Conservation (phyloP, 2,329 filamentous ascomycete species). For the Cladophialophora exuberans region DNA sequence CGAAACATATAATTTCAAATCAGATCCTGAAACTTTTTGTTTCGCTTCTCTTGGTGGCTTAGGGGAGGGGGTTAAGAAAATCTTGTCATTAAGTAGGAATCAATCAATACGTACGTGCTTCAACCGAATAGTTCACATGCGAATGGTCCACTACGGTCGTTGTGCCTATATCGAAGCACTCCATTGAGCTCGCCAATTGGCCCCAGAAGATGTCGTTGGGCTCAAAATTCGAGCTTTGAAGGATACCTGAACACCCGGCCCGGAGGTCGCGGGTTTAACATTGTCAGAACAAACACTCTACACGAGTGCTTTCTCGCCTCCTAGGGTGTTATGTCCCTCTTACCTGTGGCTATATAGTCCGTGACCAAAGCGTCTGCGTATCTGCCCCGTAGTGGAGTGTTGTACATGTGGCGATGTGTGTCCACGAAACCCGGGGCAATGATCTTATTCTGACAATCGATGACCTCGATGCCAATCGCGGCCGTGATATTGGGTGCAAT, state of each 20-base stretch:
- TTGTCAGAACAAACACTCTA: no score
- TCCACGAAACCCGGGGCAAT: conserved; percentile 37
- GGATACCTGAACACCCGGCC: conserved; percentile 46
- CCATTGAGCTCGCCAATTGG: conserved; percentile 17
- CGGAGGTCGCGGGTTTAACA: background rate
- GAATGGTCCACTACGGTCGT: conserved; percentile 39
- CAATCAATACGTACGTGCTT: conserved; percentile 29
- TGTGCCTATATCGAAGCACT: conserved; percentile 20
- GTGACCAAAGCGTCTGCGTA: conserved; percentile 9
- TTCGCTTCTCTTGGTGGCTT: no score
- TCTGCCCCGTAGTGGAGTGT: conserved; percentile 10
- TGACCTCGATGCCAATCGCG: conserved; percentile 13
- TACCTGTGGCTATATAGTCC: conserved; percentile 17
- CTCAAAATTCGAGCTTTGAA: conserved; percentile 39
- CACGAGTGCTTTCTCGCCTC: conserved; percentile 2
- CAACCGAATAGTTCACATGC: conserved; percentile 32
- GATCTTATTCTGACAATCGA: conserved; percentile 42
- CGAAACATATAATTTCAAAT: no score
- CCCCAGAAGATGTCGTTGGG: conserved; percentile 50
- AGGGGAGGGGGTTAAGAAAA: no score
- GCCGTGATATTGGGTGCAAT: conserved; percentile 2
- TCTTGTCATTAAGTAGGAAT: background rate
- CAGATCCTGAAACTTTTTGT: no score
- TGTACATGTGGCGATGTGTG: conserved; percentile 44
- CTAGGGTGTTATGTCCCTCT: conserved; percentile 28